These are phyloP conservation scores for Backusella tarrabulga DNA, from an alignment of 192 early-diverging fungal species.

Conservation along the genomic window DNA sequence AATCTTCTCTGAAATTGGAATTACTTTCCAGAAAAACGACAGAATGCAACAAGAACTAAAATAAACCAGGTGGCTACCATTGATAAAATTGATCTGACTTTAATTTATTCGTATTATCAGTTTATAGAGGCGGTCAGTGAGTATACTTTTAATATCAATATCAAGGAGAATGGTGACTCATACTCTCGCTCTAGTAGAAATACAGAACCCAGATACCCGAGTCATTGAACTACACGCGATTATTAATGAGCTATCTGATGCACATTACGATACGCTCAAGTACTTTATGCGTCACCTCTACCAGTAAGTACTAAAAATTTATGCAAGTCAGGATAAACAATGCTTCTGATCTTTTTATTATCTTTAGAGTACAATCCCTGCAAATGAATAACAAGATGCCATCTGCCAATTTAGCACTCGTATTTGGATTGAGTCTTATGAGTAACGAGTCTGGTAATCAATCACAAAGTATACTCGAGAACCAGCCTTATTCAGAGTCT, in stretches of 20 bases:
- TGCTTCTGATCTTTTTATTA: not conserved
- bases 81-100: too few species aligned
- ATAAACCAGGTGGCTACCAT: too few species aligned
- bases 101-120: constrained; percentile 49
- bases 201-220: constrained; percentile 55
- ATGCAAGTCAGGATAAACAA: not conserved
- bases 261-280: constrained; percentile 83
- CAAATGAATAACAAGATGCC: constrained; percentile 86
- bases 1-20: too few species aligned
- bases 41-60: too few species aligned
- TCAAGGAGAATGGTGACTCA: too few species aligned
- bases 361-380: constrained; percentile 63
- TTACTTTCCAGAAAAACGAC: too few species aligned
- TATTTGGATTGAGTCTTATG: constrained; percentile 90
- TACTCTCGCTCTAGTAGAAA: constrained; percentile 36
- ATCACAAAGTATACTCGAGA: not conserved
- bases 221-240: constrained; percentile 67
- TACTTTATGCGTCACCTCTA: constrained; percentile 81
- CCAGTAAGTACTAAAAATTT: constrained; percentile 44
- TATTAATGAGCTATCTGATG: constrained; percentile 73
- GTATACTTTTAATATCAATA: constrained; percentile 10
- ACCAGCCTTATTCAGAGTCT: constrained; percentile 42
- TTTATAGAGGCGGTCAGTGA: constrained; percentile 74
- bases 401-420: constrained; percentile 78
- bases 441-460: constrained; percentile 33